A percentile compares a stretch with the other conserved stretches of the same genome.
Conservation (phyloP, 169 alveolate genomes). For the Eimeria acervulina region DNA sequence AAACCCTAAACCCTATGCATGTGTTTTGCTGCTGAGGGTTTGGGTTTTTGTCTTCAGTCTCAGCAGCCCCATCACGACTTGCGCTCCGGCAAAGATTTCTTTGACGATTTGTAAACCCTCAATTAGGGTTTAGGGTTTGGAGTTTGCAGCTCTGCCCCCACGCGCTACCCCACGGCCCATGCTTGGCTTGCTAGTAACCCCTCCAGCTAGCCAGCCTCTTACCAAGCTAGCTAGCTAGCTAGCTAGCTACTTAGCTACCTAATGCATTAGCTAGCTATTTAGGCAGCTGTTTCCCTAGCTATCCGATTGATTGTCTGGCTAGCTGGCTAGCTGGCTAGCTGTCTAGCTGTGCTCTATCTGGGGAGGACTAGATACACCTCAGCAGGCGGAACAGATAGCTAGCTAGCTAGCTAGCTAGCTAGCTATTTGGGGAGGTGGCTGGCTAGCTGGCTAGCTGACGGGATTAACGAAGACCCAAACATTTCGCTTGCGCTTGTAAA, state of each 20-base stretch:
- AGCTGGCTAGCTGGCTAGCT: too few relatives aligned
- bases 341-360: neutral
- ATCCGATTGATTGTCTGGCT: neutral
- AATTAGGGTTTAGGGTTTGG: neutral
- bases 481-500: too few relatives aligned
- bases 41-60: neutral
- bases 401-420: constrained; percentile 29
- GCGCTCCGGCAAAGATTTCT: constrained; percentile 14
- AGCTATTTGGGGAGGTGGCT: neutral
- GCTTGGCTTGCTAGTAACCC: neutral
- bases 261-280: neutral
- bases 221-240: neutral
- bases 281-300: neutral
- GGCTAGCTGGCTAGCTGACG: too few relatives aligned
- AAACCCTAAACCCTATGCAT: neutral
- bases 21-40: neutral
- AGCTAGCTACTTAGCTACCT: neutral
- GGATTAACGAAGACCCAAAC: too few relatives aligned
- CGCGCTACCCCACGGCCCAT: too few relatives aligned
- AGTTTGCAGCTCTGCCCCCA: neutral
- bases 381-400: neutral
- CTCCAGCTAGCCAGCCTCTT: neutral
- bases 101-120: neutral
- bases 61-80: constrained; percentile 31
- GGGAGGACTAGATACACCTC: neutral